Evolutionary conservation across 2,329 filamentous ascomycete genomes (phyloP).

Genomic region (Penicillium sclerotigenum): DNA sequence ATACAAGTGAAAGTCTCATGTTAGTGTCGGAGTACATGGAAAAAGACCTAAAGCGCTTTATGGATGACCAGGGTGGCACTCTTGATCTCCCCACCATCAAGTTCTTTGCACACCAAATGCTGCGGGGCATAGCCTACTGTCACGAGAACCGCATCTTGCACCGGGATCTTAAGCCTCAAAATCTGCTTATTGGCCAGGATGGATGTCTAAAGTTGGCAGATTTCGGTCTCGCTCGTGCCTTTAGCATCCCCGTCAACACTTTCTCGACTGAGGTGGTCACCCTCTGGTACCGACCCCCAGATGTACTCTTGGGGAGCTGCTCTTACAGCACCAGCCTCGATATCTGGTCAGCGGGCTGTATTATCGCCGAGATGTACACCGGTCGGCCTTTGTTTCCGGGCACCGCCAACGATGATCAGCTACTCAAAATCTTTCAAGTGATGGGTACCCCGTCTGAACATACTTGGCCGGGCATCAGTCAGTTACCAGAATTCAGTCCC

Average conservation of each 20-base stretch:
- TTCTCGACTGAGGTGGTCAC: constrained; percentile 98
- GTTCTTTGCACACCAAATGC: constrained; percentile 97
- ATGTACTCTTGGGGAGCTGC: constrained; percentile 85
- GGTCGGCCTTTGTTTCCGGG: constrained; percentile 94
- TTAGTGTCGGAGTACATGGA: constrained; percentile 99
- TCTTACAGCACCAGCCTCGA: constrained; percentile 99
- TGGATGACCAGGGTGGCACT: constrained; percentile 88
- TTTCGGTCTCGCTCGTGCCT: constrained; percentile 88
- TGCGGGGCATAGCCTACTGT: constrained; percentile 94
- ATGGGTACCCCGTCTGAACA: constrained; percentile 97
- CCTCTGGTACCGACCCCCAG: constrained; percentile 96
- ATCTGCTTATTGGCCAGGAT: constrained; percentile 89
- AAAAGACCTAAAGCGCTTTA: constrained; percentile 95
- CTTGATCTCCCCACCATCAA: constrained; percentile 89
- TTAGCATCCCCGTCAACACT: constrained; percentile 95
- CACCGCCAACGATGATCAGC: constrained; percentile 95
- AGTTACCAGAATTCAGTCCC: constrained; percentile 92
- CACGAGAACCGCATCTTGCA: constrained; percentile 96
- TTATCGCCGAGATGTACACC: constrained; percentile 99
- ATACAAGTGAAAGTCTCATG: constrained; percentile 99
- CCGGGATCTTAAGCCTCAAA: constrained; percentile 93
- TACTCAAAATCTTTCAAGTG: constrained; percentile 93
- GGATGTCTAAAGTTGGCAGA: constrained; percentile 89
- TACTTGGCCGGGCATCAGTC: constrained; percentile 90
- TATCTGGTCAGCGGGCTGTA: constrained; percentile 98